Evolutionary conservation across 495 filamentous ascomycete species (phyloP).

Genomic region (Corynascus novoguineensis): DNA sequence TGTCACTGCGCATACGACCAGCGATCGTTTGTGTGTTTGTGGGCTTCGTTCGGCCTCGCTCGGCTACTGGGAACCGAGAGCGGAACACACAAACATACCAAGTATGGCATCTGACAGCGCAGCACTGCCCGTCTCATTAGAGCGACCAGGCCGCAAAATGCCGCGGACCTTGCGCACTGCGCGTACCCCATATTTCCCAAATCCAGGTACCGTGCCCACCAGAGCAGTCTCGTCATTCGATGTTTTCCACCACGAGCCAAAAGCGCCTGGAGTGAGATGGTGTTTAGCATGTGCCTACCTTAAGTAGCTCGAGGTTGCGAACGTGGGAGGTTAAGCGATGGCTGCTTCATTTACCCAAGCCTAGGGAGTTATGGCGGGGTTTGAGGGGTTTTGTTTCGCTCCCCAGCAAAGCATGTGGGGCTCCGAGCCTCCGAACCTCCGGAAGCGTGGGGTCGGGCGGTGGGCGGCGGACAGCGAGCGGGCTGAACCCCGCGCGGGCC

Average conservation of each 20-base stretch:
- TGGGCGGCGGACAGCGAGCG: no score
- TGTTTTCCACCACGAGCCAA: neutral
- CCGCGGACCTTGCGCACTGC: no score
- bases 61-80: conserved; percentile 9
- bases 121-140: no score
- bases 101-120: conserved; percentile 6
- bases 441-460: neutral
- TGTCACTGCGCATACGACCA: neutral
- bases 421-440: neutral
- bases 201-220: no score
- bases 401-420: neutral
- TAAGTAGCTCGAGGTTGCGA: neutral
- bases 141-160: no score
- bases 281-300: conserved; percentile 5
- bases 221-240: neutral
- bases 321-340: no score
- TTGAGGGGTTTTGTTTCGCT: neutral
- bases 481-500: neutral
- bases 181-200: no score
- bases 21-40: neutral
- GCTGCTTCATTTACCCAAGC: no score
- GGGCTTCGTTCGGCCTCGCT: conserved; percentile 6
- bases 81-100: neutral
- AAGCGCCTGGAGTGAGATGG: neutral
- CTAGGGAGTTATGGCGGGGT: neutral